Conservation (phyloP, 441 rosid species). For the Gossypium davidsonii region DNA sequence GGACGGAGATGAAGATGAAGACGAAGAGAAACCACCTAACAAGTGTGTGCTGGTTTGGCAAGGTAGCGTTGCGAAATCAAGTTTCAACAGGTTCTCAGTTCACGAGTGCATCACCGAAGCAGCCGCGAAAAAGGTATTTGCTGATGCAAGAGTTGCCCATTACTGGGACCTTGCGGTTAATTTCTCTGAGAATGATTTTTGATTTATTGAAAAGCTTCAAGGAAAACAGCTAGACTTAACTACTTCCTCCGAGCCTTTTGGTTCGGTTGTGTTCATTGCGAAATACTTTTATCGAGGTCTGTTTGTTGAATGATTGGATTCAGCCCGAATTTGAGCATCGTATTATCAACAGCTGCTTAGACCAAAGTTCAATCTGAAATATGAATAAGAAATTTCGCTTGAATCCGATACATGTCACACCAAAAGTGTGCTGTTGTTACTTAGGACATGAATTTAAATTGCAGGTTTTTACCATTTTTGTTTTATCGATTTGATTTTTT, state of each 20-base stretch:
- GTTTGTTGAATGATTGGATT: neutral
- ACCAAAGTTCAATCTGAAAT: neutral
- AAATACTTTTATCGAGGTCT: neutral
- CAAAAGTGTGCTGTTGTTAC: neutral
- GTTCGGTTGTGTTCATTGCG: neutral
- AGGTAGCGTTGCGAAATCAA: conserved; percentile 63
- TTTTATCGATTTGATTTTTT: too few species aligned
- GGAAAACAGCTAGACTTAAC: neutral
- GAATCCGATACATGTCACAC: neutral
- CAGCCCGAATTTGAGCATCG: neutral
- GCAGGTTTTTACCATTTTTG: neutral
- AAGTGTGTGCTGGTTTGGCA: conserved; percentile 90
- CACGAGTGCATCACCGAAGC: conserved; percentile 83
- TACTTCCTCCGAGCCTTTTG: neutral
- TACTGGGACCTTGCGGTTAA: conserved; percentile 96
- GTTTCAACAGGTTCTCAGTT: conserved; percentile 60
- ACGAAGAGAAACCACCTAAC: conserved; percentile 52
- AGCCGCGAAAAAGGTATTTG: conserved; percentile 63
- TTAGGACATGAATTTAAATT: neutral
- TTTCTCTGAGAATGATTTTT: conserved; percentile 55
- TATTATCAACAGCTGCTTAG: neutral
- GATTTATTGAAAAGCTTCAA: neutral
- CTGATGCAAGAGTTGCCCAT: conserved; percentile 75
- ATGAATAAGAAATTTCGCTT: neutral
- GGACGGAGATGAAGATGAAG: conserved; percentile 28